Base-by-base conservation (phyloP, 345 rosid species). In the Corchorus olitorius region DNA sequence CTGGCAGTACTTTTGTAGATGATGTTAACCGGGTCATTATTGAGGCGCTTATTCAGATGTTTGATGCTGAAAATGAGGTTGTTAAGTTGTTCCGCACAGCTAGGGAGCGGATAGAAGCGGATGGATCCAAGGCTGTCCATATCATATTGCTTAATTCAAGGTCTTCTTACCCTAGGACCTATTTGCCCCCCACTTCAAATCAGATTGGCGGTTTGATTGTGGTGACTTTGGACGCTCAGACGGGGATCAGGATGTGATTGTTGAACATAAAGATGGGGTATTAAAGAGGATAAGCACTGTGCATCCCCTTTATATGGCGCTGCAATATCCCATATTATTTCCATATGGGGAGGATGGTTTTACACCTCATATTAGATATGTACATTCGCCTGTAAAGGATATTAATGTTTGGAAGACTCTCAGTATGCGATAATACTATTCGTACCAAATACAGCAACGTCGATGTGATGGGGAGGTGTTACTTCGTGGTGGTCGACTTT, bases 341-440 rank as follows among this genome's bases (percentile, higher is more conserved):
- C 63, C 75, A 19, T 77, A 48, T 48, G 80, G 80, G 0, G 70
- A 77, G 34, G 70, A 77, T n/a, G 80, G 76, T 0, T 77, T 15
- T 37, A 39, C 6, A 8, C 16, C 27, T 16, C 62, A 17, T 12
- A 35, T 39, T 66, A 13, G 11, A 0, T 55, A 27, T 16, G 43
- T 10, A 0, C 1, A 10, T 7, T 4, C 7, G 0, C 5, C 1
- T 11, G 20, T 10, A 20, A 48, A 6, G 14, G 13, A 3, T 9
- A 20, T 19, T 1, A 7, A 6, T 17, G n/a, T 33, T 7, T 0
- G 10, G 34, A 22, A 48, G 4, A 50, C 62, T 0, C 3, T 39
- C 41, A 39, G 41, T 5, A 75, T 72, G 50, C 3, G 78, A 3
- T 20, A 75, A 49, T 75, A 2, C 27, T 75, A 75, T 75, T 49